Conservation (phyloP, 2,329 filamentous ascomycete genomes). For the Claviceps maximensis region DNA sequence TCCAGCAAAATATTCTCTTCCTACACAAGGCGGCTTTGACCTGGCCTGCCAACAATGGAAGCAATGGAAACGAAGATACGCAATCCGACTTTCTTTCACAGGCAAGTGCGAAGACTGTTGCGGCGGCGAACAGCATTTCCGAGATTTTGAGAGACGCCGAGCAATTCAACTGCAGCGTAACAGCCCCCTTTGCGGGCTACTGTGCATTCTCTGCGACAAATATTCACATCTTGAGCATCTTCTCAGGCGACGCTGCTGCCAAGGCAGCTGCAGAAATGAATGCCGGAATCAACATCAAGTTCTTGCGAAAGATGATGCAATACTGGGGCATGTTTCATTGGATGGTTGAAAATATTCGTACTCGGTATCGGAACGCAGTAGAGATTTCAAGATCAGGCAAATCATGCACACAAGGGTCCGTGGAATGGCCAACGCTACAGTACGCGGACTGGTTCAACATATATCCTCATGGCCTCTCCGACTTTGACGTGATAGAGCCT, state of each 20-base stretch:
- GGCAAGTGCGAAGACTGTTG: slow-evolving; percentile 61
- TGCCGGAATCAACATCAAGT: slow-evolving; percentile 76
- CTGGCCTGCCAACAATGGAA: slow-evolving; percentile 46
- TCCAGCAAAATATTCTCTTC: slow-evolving; percentile 82
- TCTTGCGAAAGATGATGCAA: slow-evolving; percentile 86
- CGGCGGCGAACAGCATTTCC: slow-evolving; percentile 78
- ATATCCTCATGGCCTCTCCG: slow-evolving; percentile 83
- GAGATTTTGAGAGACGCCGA: slow-evolving; percentile 69
- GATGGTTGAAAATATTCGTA: slow-evolving; percentile 84
- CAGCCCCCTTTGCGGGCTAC: slow-evolving; percentile 88
- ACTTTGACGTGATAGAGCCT: slow-evolving; percentile 71
- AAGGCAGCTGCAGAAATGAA: slow-evolving; percentile 73
- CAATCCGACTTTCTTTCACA: slow-evolving; percentile 67
- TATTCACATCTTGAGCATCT: slow-evolving; percentile 86
- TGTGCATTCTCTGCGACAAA: slow-evolving; percentile 88
- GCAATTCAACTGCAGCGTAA: slow-evolving; percentile 52
- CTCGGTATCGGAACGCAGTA: slow-evolving; percentile 73
- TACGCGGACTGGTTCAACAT: slow-evolving; percentile 97
- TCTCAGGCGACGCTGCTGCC: slow-evolving; percentile 66
- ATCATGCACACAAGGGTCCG: slow-evolving; percentile 31
- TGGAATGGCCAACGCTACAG: slow-evolving; percentile 61
- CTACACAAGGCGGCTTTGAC: slow-evolving; percentile 78
- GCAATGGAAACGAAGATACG: slow-evolving; percentile 47
- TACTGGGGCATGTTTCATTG: slow-evolving; percentile 99
- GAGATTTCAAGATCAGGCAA: slow-evolving; percentile 63